Evolutionary conservation across 1,284 basidiomycete genomes (phyloP), one percentile per base, ranked within the genome.

Genomic region (Somion occarium): DNA sequence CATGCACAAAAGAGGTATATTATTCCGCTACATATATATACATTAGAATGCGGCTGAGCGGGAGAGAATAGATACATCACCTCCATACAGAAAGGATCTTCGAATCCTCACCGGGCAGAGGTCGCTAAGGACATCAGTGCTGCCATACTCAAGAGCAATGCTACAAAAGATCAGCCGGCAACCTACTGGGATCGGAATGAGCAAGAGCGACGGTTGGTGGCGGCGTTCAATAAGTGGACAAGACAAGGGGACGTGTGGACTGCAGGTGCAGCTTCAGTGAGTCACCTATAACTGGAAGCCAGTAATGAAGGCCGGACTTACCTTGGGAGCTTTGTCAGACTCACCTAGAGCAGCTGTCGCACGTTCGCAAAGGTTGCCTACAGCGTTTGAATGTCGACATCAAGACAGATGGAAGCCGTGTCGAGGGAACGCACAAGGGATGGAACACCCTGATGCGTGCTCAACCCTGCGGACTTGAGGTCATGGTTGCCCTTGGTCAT

Each of bases 291-390:
- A 34, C n/a, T 34, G 30, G 2, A 5, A 22, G 7, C n/a, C 19
- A 7, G 27, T 34, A 20, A 20, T 5, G n/a, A n/a, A n/a, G n/a
- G n/a, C 23, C 22, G 3, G 9, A 50, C 22, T 34, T 50, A 41
- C 27, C 30, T 13, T 4, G 13, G 18, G 7, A 15, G 20, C 3
- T 15, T n/a, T 15, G 7, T 7, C 37, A 62, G 62, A 47, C 55
- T 11, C 53, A 64, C 51, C 15, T 38, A 2, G 58, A 62, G 1
- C 64, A 65, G 53, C 37, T 66, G 11, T 18, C 24, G 2, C 64
- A 66, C 44, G 59, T 64, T 3, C 15, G 26, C 15, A 61, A 62
- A 42, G 64, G 63, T 0, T 66, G 64, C 38, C 54, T 66, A 1
- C 43, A 56, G 0, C 55, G 64, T 0, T 44, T 51, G 0, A 54